These are phyloP conservation scores for Mycosphaerella sp. DNA, from an alignment of 2,329 filamentous ascomycete species.

Conservation along the genomic window DNA sequence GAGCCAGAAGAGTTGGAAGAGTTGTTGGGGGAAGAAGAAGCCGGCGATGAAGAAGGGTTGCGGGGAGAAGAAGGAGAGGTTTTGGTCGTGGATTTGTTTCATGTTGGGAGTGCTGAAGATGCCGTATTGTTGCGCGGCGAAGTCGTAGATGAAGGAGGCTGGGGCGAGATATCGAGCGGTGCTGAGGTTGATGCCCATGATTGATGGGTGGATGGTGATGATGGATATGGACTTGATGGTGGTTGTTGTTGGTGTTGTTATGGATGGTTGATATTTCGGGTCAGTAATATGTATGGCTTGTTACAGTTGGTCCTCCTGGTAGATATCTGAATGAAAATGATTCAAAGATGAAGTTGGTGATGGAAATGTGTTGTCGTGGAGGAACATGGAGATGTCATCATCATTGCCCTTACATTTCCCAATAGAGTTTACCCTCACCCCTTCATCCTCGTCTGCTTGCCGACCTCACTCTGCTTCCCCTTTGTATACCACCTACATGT, in stretches of 20 bases:
- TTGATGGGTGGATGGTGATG: background rate
- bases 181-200: slow-evolving; percentile 49
- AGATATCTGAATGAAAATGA: background rate
- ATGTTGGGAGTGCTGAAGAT: slow-evolving; percentile 52
- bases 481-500: background rate
- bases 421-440: background rate
- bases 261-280: too few species aligned
- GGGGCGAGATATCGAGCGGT: slow-evolving; percentile 52
- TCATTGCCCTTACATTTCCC: slow-evolving; percentile 8
- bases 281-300: background rate
- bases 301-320: too few species aligned
- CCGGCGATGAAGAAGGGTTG: slow-evolving; percentile 54
- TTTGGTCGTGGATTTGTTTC: slow-evolving; percentile 53
- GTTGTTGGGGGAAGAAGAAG: slow-evolving; percentile 57
- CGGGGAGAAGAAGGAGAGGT: slow-evolving; percentile 54
- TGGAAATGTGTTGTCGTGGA: background rate
- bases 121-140: slow-evolving; percentile 54
- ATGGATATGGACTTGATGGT: background rate
- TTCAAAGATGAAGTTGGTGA: background rate
- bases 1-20: slow-evolving; percentile 53
- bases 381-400: slow-evolving; percentile 6
- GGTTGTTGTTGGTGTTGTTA: too few species aligned
- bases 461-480: background rate
- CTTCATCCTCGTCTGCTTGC: too few species aligned
- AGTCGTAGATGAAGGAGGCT: slow-evolving; percentile 50